Base-by-base conservation (phyloP, 371 early-diverging fungal genomes). In the Syncephalastrum monosporum region DNA sequence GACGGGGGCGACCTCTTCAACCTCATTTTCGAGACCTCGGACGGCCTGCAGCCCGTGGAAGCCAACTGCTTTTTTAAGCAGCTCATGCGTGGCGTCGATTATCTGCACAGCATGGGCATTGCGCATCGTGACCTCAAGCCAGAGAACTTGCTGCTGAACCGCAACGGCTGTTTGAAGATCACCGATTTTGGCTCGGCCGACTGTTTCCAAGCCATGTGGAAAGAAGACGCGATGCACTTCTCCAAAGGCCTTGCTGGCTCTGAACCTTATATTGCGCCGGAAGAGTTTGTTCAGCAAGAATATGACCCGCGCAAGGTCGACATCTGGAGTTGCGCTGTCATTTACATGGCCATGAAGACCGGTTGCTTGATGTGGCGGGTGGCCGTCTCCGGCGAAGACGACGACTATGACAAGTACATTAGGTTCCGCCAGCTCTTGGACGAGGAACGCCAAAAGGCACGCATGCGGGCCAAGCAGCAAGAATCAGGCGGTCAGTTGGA, bases 161-260 rank as follows among this genome's bases (percentile, higher is more conserved):
- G 53, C 25, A 48, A 50, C 7, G 62, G 69, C 5, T 27, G 91
- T 86, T 63, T 94, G 46, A 91, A 92, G 68, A 85, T 97, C 27
- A 83, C 92, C 13, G 97, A 97, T 68, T 97, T 97, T 81, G 97
- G 97, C 1, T 82, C 95, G 43, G 86, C 94, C 13, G 75, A 75
- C 24, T 79, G 79, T 41, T 79, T 81, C 57, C 68, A 74, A 27
- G 80, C 76, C 48, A 73, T 43, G 72, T 57, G 24, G 45, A 61
- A 27, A 60, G 52, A 2, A 46, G 55, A 42, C 43, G 38, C 38
- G 8, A 33, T 33, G 38, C 38, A 33, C 10, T 33, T 33, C 12
- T 33, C 38, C 2, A 50, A 14, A 46, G 83, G 82, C 5, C 19
- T 81, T 1, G 80, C 69, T 10, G 80, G 83, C 17, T 74, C 76